Evolutionary conservation across 2,329 filamentous ascomycete species (phyloP), one percentile per base, ranked within the genome.

Genomic region (Alternaria sp.): DNA sequence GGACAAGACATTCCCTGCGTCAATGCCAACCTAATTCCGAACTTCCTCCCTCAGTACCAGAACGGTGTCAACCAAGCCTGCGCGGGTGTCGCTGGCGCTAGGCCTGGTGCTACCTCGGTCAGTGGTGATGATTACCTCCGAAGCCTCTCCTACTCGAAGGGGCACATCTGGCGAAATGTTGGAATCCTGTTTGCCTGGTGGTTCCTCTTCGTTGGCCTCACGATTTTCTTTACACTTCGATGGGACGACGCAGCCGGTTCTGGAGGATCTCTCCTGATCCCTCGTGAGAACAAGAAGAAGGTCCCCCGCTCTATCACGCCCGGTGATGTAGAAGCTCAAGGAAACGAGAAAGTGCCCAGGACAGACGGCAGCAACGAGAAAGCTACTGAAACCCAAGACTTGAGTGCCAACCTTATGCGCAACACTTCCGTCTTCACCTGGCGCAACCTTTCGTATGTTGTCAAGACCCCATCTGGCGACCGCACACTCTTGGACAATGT

Each of bases 341-440:
- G 58, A 5, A 43, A 41, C 6, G 68, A 71, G 46, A 72, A 73
- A 34, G 25, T 34, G 20, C 49, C 58, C 7, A 36, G 30, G 4
- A 49, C 25, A 14, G 43, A 61, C 4, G 52, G 43, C 8, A 45
- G 75, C n/a, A 77, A 81, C 40, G 75, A 74, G 3, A 74, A 81
- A 30, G 43, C 45, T 14, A 36, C 16, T 5, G 30, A 27, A 3
- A 32, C 50, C 2, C 22, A 53, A 5, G 45, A 50, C 4, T 16
- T 60, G 7, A 45, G 34, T 14, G 34, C 30, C 8, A 63, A 48
- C 16, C 80, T 91, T 1, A 78, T 89, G 30, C 85, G 85, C 27
- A 91, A 91, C 74, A 89, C 85, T 0, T 89, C 87, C 0, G 82
- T 91, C 0, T 92, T 96, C 58, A 94, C 91, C 1, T 88, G 86